Base-by-base conservation (phyloP, 139 green algal species). In the Limnomonas spitsbergensis region DNA sequence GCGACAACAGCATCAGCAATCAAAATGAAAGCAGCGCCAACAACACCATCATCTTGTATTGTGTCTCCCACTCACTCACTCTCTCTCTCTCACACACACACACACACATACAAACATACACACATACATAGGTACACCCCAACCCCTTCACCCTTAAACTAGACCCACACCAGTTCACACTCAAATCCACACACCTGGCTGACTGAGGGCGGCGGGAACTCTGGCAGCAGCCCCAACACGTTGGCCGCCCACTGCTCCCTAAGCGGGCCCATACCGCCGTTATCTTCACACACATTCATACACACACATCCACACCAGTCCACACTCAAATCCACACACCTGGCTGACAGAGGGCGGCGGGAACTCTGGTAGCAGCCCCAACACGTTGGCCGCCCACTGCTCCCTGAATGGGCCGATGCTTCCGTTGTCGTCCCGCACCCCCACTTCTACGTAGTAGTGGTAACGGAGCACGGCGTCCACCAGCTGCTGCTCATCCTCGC, bases 361-460 rank as follows among this genome's bases (percentile, higher is more conserved):
- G 53, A 66, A 32, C n/a, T 66, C 74, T 1, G 89, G 87, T 75
- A 92, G 78, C 80, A 93, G 77, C 38, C 78, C 39, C 54, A 93
- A 80, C 26, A 82, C 87, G 78, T 90, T 89, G 39, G 74, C 81
- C 20, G 83, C 74, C 91, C 91, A 95, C 73, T 90, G 81, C 73
- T 92, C 85, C 6, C 81, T 38, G 78, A 83, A 86, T 2, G 82
- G 82, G 20, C 85, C 89, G 4, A 94, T 73, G 69, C 91, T 85
- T 29, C 47, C 47, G 4, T 76, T 69, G 66, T 81, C 38, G 0
- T 39, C 52, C 34, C 87, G 73, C 24, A 94, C 80, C 75, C 91
- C 91, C 3, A 87, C 40, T 72, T 92, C 85, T 4, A 91, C 20
- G 74, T 95, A 95, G 53, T 85, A 93, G 40, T 90, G 54, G 83